Percentiles rank a stretch among this genome's conserved stretches.
Evolutionary conservation across 2,329 filamentous ascomycete genomes (phyloP).

Genomic region (Neospermospora avenae): DNA sequence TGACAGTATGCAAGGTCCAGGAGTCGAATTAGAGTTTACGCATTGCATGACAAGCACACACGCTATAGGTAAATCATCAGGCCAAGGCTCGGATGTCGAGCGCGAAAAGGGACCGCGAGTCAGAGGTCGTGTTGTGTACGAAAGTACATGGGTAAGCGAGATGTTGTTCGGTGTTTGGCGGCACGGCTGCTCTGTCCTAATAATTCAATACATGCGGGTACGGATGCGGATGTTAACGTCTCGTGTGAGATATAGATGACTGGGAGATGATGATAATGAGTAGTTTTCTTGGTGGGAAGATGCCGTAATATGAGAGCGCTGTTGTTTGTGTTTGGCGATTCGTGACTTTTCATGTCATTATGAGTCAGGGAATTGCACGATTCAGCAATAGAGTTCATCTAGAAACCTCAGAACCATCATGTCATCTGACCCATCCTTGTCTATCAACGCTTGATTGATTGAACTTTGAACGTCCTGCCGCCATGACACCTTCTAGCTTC

Average conservation of each 20-base stretch:
- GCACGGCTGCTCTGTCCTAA: too few relatives aligned
- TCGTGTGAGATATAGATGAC: too few relatives aligned
- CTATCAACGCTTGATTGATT: background rate
- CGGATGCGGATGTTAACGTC: too few relatives aligned
- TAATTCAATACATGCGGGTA: too few relatives aligned
- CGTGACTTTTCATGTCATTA: background rate
- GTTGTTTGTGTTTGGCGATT: too few relatives aligned
- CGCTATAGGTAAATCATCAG: constrained; percentile 2
- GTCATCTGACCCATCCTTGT: background rate
- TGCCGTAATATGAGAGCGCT: too few relatives aligned
- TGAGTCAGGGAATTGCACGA: background rate
- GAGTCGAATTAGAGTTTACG: constrained; percentile 4
- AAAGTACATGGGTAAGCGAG: background rate
- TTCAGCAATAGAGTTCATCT: background rate
- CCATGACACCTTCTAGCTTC: constrained; percentile 2
- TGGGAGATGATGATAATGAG: too few relatives aligned
- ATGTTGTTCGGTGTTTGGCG: background rate
- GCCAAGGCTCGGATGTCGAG: constrained; percentile 4
- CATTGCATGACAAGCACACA: constrained; percentile 7
- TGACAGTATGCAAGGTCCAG: background rate
- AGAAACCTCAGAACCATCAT: background rate
- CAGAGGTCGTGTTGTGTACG: constrained; percentile 2
- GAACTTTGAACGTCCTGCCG: background rate
- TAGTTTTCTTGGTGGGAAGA: too few relatives aligned
- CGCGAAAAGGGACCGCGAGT: constrained; percentile 2